These are phyloP conservation scores for Didymella pomorum DNA, from an alignment of 2,329 filamentous ascomycete species.

Conservation along the genomic window DNA sequence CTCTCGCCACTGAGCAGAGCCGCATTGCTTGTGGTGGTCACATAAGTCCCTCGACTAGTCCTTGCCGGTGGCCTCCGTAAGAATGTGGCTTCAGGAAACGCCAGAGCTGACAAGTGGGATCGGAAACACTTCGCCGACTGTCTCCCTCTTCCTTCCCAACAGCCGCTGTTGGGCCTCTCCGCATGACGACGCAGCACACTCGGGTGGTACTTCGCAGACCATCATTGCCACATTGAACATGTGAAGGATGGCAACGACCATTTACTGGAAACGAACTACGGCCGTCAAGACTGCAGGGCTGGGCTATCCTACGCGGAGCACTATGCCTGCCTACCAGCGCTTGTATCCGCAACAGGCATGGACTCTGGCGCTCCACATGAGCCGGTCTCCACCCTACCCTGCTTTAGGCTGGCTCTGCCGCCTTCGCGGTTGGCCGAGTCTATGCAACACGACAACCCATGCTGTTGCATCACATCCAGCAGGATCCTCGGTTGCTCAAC, in stretches of 20 bases:
- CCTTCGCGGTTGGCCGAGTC: conserved; percentile 33
- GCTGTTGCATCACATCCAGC: conserved; percentile 25
- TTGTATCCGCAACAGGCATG: conserved; percentile 4
- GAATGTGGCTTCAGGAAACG: not conserved
- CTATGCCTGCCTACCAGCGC: conserved; percentile 4
- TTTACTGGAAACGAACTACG: conserved; percentile 9
- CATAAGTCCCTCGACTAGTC: not conserved
- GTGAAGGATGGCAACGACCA: not conserved
- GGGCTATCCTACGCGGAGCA: conserved; percentile 13
- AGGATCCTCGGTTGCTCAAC: conserved; percentile 27
- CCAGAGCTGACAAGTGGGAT: conserved; percentile 4
- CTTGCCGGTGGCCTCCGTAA: not conserved
- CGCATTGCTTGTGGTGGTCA: conserved; percentile 19
- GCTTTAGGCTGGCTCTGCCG: conserved; percentile 29
- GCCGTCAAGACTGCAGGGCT: conserved; percentile 7
- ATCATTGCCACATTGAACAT: not conserved
- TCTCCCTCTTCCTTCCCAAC: conserved; percentile 12
- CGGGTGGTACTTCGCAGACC: not conserved
- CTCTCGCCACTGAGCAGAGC: conserved; percentile 30
- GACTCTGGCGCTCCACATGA: conserved; percentile 28
- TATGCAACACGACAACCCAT: conserved; percentile 27
- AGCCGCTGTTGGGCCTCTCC: conserved; percentile 7
- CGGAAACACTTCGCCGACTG: conserved; percentile 2
- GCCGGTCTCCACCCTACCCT: conserved; percentile 28
- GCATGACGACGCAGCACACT: conserved; percentile 7